Evolutionary conservation across 2,329 filamentous ascomycete species (phyloP), one percentile per base, ranked within the genome.

Genomic region (Epichloe festucae): DNA sequence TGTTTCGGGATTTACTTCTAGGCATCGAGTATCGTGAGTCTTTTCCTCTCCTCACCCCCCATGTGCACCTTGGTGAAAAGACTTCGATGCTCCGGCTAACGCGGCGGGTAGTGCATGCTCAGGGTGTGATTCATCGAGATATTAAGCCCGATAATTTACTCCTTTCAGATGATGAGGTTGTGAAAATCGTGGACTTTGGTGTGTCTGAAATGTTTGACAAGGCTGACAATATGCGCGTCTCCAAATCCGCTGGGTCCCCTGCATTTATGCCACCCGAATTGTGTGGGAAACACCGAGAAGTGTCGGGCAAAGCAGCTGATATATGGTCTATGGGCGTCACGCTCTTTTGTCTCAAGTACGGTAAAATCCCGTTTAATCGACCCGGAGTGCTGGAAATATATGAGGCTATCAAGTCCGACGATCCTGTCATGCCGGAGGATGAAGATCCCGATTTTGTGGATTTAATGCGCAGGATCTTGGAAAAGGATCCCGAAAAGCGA

Each of bases 261-360:
- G 93, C 93, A 0, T 98, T 98, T 62, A 77, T 97, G 53, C 87
- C 93, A 0, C 93, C 93, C 0, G 93, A 98, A 67, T 74, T 98
- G 12, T 98, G 93, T 62, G 83, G 82, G 7, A 89, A 81, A 60
- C 91, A 96, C 63, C 88, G 87, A 1, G 84, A 90, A 57, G 84
- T 97, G 1, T 91, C 87, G 3, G 93, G 93, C 11, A 86, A 81
- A 59, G 89, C 91, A 4, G 89, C 89, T 4, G 93, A 98, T 67
- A 89, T 98, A 50, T 98, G 93, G 93, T 95, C 91, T 3, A 97
- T 97, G 91, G 93, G 93, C 6, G 84, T 96, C 8, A 95, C 90
- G 2, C 73, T 98, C 2, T 97, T 91, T 65, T 98, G 93, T 65
- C 75, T 98, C 40, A 83, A 86, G 54, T 97, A 95, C 61, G 93